Evolutionary conservation across 2,329 filamentous ascomycete genomes (phyloP), one percentile per base, ranked within the genome.

Genomic region (Stemphylium beticola): DNA sequence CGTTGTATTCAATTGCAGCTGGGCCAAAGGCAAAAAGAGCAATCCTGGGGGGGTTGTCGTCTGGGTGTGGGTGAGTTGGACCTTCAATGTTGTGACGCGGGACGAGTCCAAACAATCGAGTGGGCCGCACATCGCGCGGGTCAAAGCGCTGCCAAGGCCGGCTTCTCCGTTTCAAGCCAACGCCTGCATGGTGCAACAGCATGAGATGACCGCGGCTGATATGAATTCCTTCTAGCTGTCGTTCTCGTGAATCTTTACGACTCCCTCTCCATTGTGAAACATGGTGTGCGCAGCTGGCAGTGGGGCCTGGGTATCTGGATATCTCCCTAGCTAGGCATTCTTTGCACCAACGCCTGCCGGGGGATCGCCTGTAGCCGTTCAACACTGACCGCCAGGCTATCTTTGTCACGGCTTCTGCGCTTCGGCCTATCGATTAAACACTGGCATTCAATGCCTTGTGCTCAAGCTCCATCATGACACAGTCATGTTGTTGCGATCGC

Each of bases 81-180:
- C 36, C 37, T 62, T 37, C 15, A 46, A 42, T 62, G 59, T 62
- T 62, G 59, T 62, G 58, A 61, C 50, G 52, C 56, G 53, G 53
- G 40, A 55, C 50, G 47, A 61, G 33, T 49, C 58, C 58, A 64
- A 66, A 65, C 61, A 64, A 62, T 62, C 55, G 48, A 53, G 60
- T 49, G 51, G 57, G 51, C 55, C 46, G 44, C 36, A n/a, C 39
- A 47, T 47, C 61, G 51, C 58, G 57, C 49, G 53, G 57, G 59
- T 55, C 50, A 53, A 51, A 61, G 64, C 61, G 40, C 50, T 18
- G 49, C 57, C 57, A 56, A 58, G 49, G 24, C 32, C 34, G 11
- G 22, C 48, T 32, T 52, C 37, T 46, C 53, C 53, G 29, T 38
- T 46, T 55, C 33, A 24, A 43, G 52, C 36, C 20, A 41, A 42